Conservation (phyloP, 805 yeast genomes). For the Kluyveromyces wickerhamii region DNA sequence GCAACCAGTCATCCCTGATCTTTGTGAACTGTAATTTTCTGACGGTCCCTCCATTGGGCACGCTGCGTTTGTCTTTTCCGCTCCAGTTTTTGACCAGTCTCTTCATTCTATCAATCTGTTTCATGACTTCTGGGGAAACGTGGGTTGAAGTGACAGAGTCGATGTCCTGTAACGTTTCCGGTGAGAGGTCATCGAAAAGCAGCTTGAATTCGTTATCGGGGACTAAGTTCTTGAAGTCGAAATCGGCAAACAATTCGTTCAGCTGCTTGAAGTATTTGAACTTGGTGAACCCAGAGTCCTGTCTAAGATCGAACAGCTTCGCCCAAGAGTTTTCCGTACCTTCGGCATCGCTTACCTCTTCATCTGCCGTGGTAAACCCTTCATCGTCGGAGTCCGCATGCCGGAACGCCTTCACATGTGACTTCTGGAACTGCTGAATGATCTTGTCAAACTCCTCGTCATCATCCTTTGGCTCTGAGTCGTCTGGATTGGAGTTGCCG, state of each 20-base stretch:
- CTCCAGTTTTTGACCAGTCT: slow-evolving; percentile 74
- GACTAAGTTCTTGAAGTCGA: slow-evolving; percentile 43
- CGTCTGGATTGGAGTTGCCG: slow-evolving; percentile 14
- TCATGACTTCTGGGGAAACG: slow-evolving; percentile 59
- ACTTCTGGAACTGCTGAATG: slow-evolving; percentile 36
- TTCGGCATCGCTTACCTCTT: slow-evolving; percentile 19
- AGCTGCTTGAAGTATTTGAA: slow-evolving; percentile 13
- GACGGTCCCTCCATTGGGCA: slow-evolving; percentile 58
- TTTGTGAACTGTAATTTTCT: slow-evolving; percentile 62
- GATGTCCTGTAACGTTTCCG: slow-evolving; percentile 64
- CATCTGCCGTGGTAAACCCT: slow-evolving; percentile 38
- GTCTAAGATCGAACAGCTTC: slow-evolving; percentile 29
- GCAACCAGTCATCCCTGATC: slow-evolving; percentile 75
- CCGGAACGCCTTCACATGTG: slow-evolving; percentile 15
- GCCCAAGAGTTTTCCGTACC: slow-evolving; percentile 24
- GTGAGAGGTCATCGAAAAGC: slow-evolving; percentile 63
- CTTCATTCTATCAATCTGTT: slow-evolving; percentile 46
- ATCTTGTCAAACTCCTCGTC: slow-evolving; percentile 56
- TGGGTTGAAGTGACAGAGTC: slow-evolving; percentile 65
- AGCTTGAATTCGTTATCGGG: slow-evolving; percentile 67
- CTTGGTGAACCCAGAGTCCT: slow-evolving; percentile 20
- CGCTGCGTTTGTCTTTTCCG: slow-evolving; percentile 61
- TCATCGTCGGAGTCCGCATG: slow-evolving; percentile 22
- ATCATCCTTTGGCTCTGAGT: slow-evolving; percentile 25
- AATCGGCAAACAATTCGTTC: slow-evolving; percentile 14